These are phyloP conservation scores for Aspergillus sojae DNA, from an alignment of 2,329 filamentous ascomycete species.

Conservation along the genomic window DNA sequence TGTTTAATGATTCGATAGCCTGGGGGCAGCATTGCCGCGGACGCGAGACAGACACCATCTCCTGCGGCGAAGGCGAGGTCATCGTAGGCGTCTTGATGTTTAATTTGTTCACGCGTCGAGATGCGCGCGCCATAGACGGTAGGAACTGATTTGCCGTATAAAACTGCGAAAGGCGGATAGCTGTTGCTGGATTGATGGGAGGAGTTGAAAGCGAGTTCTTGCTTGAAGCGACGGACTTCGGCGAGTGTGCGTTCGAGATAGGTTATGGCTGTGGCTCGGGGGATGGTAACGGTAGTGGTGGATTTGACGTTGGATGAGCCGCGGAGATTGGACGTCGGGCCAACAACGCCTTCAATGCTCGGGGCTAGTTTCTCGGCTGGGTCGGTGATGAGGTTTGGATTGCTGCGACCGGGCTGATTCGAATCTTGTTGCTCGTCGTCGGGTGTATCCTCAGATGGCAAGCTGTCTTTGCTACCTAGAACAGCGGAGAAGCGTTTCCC, in stretches of 20 bases:
- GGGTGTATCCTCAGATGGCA: conserved; percentile 19
- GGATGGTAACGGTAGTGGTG: conserved; percentile 50
- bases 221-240: conserved; percentile 73
- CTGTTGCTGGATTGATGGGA: conserved; percentile 64
- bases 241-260: conserved; percentile 78
- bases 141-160: conserved; percentile 85
- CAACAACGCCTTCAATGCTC: conserved; percentile 35
- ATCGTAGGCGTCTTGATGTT: conserved; percentile 77
- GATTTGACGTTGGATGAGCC: conserved; percentile 27
- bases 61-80: conserved; percentile 83
- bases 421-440: conserved; percentile 14
- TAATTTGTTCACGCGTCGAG: conserved; percentile 70
- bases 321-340: conserved; percentile 28
- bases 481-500: conserved; percentile 41
- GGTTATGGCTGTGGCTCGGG: conserved; percentile 56
- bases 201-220: conserved; percentile 67
- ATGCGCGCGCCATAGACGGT: conserved; percentile 84
- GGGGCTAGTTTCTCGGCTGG: conserved; percentile 25
- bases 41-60: conserved; percentile 85
- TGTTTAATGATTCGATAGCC: conserved; percentile 75
- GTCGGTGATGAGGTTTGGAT: conserved; percentile 8
- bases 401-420: conserved; percentile 4
- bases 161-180: conserved; percentile 79
- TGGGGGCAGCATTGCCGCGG: conserved; percentile 79
- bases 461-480: conserved; percentile 25